phyloP scores from a whole-genome alignment of 371 early-diverging fungal genomes.

The Dinochytrium kinnereticum region DNA sequence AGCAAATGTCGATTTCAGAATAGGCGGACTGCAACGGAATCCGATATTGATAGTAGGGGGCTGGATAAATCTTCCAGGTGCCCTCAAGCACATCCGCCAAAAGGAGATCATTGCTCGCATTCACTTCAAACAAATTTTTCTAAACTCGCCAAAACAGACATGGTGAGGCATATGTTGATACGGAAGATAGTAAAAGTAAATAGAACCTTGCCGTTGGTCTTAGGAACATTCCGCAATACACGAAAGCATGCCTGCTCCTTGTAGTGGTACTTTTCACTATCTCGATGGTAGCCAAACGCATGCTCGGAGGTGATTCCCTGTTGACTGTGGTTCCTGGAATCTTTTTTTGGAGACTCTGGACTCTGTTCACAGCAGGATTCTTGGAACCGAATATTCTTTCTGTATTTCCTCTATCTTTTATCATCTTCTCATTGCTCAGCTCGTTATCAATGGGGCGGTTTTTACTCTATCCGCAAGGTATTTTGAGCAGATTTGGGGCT shows the following conservation, averaged over 20 bases:
- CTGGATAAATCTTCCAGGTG: too few relatives aligned
- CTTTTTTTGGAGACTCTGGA: conserved; percentile 39
- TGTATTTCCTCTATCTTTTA: conserved; percentile 11
- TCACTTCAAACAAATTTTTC: too few relatives aligned
- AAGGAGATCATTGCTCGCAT: too few relatives aligned
- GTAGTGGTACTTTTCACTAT: neutral
- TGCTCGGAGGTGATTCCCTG: neutral
- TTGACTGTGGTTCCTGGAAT: conserved; percentile 19
- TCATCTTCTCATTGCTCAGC: neutral
- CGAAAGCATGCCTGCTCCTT: neutral
- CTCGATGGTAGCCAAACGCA: neutral
- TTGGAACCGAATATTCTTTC: conserved; percentile 28
- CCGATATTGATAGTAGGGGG: too few relatives aligned
- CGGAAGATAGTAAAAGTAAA: neutral
- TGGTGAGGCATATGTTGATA: too few relatives aligned
- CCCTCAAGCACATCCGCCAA: too few relatives aligned
- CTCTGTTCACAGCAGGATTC: conserved; percentile 42
- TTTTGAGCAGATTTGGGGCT: conserved; percentile 79
- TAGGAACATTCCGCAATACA: conserved; percentile 16
- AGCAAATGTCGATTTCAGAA: too few relatives aligned
- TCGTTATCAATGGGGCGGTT: neutral
- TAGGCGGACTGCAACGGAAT: too few relatives aligned
- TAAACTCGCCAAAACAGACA: too few relatives aligned
- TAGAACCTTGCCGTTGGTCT: neutral
- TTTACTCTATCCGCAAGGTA: conserved; percentile 65